Base-by-base conservation (phyloP, 2,329 filamentous ascomycete genomes). In the Xylaria sp. region DNA sequence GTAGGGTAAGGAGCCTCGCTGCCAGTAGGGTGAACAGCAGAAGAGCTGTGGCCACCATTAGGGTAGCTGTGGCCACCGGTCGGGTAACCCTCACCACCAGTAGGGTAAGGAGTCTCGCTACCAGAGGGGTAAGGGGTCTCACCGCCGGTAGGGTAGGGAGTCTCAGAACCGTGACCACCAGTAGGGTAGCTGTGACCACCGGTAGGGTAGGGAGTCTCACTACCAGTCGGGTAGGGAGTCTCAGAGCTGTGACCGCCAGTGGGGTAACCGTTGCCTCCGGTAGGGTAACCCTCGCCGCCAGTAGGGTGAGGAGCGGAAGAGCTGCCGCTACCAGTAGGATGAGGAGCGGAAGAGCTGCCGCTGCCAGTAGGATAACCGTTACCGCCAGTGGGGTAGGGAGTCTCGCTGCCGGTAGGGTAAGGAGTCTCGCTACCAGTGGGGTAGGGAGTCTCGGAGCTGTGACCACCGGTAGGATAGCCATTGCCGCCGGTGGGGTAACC, bases 141-240 rank as follows among this genome's bases (percentile, higher is more conserved):
- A 33, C 54, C 23, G 27, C 58, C 53, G 5, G 54, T 37, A 15
- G 58, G 53, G 27, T 62, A 62, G 51, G n/a, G n/a, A n/a, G 29
- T 33, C 29, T 33, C 6, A 33, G 29, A 33, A 33, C 27, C 19
- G 7, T 49, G 17, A 17, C 47, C 31, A 3, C 47, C 47, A 5
- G 31, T n/a, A 21, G 47, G 57, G 43, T 58, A 59, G 33, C 7
- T 40, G 1, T 31, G 33, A 17, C 41, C 11, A 7, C 54, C 55
- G 17, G 46, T 44, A 15, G 54, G 37, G 10, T 48, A 57, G 10
- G 9, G 2, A 15, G 6, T 40, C 37, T 40, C 7, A 13, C 19
- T 10, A 17, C 41, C 27, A 31, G 15, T 15, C 27, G 46, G 23
- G 3, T 33, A 33, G 11, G 29, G 6, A 11, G 29, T 11, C 29